A percentile compares a stretch with the other conserved stretches of the same genome.
Evolutionary conservation across 2,329 filamentous ascomycete species (phyloP).

Genomic region (Scopulariopsis brevicaulis): DNA sequence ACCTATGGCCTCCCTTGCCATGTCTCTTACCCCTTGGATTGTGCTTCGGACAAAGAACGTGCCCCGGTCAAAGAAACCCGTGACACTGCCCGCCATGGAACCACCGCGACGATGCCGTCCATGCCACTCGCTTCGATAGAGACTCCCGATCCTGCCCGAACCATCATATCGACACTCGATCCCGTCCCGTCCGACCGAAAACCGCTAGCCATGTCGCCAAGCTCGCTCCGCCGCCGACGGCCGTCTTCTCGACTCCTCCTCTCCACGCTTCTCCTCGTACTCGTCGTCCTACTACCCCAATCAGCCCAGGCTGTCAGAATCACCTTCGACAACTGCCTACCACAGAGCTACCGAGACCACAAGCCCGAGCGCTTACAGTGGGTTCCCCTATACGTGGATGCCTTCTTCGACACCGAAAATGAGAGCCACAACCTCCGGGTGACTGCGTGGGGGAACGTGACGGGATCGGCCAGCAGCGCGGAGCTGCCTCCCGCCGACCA

Average conservation of each 20-base stretch:
- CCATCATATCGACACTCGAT: background rate
- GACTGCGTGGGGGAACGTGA: constrained; percentile 85
- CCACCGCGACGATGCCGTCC: background rate
- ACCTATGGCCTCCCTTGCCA: background rate
- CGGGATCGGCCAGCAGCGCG: constrained; percentile 51
- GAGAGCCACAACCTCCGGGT: constrained; percentile 57
- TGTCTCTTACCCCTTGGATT: background rate
- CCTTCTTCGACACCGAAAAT: constrained; percentile 53
- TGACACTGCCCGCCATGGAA: background rate
- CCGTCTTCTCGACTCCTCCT: constrained; percentile 1
- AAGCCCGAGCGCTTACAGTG: constrained; percentile 63
- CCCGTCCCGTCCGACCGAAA: background rate
- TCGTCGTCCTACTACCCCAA: constrained; percentile 22
- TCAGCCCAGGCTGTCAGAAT: constrained; percentile 53
- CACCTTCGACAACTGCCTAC: constrained; percentile 76
- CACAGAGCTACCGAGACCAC: constrained; percentile 42
- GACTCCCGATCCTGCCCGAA: background rate
- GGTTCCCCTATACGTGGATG: constrained; percentile 62
- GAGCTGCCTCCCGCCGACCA: constrained; percentile 48
- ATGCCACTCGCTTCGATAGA: background rate
- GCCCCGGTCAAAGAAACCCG: background rate
- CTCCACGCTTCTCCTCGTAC: constrained; percentile 18
- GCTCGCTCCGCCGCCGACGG: background rate
- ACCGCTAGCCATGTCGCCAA: background rate
- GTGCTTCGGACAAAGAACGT: background rate